A percentile compares a stretch with the other conserved stretches of the same genome.
phyloP scores from a whole-genome alignment of 148 eudicot species.

The Arbutus unedo region DNA sequence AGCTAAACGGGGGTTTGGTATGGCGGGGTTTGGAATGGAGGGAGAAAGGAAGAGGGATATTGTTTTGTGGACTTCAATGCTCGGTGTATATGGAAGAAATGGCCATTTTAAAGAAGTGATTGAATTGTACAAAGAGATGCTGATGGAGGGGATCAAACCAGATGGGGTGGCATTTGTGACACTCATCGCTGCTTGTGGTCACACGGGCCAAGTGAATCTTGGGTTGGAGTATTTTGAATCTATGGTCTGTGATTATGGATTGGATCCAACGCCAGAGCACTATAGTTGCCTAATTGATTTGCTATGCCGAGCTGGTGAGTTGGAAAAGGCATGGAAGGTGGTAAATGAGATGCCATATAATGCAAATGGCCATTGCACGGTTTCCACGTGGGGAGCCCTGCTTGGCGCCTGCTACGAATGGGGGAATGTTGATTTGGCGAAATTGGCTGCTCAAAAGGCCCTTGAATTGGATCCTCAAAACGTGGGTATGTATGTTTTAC shows the following conservation, averaged over 20 bases:
- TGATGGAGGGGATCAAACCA: slow-evolving; percentile 50
- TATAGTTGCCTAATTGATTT: slow-evolving; percentile 61
- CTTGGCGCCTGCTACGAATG: slow-evolving; percentile 56
- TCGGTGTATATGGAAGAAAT: slow-evolving; percentile 60
- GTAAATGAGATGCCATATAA: slow-evolving; percentile 38
- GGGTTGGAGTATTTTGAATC: slow-evolving; percentile 56
- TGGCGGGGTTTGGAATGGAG: slow-evolving; percentile 42
- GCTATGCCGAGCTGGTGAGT: slow-evolving; percentile 74
- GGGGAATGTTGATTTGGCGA: slow-evolving; percentile 58
- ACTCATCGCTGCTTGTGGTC: slow-evolving; percentile 62
- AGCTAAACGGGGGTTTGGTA: slow-evolving; percentile 44
- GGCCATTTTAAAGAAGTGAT: slow-evolving; percentile 48
- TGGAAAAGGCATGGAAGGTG: slow-evolving; percentile 63
- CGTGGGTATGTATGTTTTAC: slow-evolving; percentile 52
- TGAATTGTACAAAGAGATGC: slow-evolving; percentile 47
- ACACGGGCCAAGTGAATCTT: slow-evolving; percentile 64
- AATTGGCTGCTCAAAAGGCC: slow-evolving; percentile 61
- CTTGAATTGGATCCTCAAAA: slow-evolving; percentile 63
- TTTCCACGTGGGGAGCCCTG: slow-evolving; percentile 68
- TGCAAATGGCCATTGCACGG: slow-evolving; percentile 26
- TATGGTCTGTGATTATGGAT: slow-evolving; percentile 45
- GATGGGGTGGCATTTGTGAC: slow-evolving; percentile 64
- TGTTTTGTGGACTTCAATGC: slow-evolving; percentile 75
- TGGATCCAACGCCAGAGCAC: slow-evolving; percentile 58
- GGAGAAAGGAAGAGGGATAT: slow-evolving; percentile 44